Conservation (phyloP, 805 yeast genomes). For the Cyberlindnera xishuangbannaensis region DNA sequence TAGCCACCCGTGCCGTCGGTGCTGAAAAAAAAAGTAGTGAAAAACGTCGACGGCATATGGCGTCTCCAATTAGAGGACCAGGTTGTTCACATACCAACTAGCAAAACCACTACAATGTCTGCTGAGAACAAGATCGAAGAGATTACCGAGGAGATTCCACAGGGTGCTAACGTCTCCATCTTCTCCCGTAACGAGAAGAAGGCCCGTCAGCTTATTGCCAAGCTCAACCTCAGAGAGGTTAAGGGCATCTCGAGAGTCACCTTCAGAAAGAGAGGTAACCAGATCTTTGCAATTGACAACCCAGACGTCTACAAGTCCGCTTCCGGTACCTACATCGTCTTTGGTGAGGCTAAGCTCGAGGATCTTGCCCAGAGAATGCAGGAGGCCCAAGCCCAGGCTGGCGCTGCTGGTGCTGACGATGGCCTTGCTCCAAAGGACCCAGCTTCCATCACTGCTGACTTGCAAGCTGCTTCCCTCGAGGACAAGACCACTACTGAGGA, state of each 20-base stretch:
- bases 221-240: constrained; percentile 84
- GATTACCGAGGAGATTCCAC: constrained; percentile 43
- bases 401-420: no score
- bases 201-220: constrained; percentile 85
- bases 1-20: no score
- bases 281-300: constrained; percentile 81
- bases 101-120: constrained; percentile 7
- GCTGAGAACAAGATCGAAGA: constrained; percentile 12
- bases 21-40: constrained; percentile 14
- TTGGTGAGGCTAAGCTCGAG: constrained; percentile 97
- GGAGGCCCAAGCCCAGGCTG: constrained; percentile 57
- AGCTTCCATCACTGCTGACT: constrained; percentile 77
- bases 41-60: constrained; percentile 12
- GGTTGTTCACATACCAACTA: no score
- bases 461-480: constrained; percentile 57
- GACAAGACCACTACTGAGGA: constrained; percentile 37
- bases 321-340: constrained; percentile 89
- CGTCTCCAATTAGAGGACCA: no score
- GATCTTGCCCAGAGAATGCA: constrained; percentile 85
- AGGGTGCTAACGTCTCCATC: constrained; percentile 77
- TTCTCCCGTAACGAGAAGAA: constrained; percentile 90
- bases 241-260: constrained; percentile 94
- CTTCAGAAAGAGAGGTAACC: constrained; percentile 88
- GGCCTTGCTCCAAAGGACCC: constrained; percentile 67
- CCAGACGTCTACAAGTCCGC: constrained; percentile 97